These are phyloP conservation scores for Kodamaea kaohsiungensis DNA, from an alignment of 805 yeast genomes.

Conservation along the genomic window DNA sequence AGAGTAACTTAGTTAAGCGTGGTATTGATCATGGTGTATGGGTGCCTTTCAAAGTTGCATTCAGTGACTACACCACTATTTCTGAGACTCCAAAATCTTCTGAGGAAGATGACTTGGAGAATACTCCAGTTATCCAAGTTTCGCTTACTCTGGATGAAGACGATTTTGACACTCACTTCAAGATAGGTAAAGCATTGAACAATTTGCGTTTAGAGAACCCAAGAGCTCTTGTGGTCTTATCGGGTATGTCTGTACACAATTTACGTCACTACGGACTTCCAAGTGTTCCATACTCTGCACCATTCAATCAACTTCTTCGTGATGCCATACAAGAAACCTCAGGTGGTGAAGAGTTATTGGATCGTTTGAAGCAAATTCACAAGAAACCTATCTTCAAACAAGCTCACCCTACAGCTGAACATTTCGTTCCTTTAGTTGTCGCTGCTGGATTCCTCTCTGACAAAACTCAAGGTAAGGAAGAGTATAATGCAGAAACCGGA, in stretches of 20 bases:
- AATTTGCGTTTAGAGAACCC: conserved; percentile 43
- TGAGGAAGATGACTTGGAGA: conserved; percentile 39
- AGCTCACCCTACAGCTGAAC: conserved; percentile 81
- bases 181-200: conserved; percentile 57
- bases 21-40: conserved; percentile 85
- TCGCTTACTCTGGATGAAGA: conserved; percentile 43
- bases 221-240: conserved; percentile 52
- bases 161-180: conserved; percentile 45
- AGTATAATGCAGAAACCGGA: conserved; percentile 45
- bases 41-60: conserved; percentile 78
- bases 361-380: conserved; percentile 38
- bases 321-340: conserved; percentile 30
- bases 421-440: conserved; percentile 66
- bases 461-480: conserved; percentile 29
- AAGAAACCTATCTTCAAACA: conserved; percentile 31
- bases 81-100: conserved; percentile 21
- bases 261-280: conserved; percentile 49
- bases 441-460: conserved; percentile 56
- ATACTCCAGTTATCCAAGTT: conserved; percentile 52
- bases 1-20: conserved; percentile 47
- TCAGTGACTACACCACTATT: conserved; percentile 36
- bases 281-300: conserved; percentile 41
- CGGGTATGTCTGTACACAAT: conserved; percentile 84
- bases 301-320: conserved; percentile 52
- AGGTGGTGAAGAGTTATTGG: conserved; percentile 31